phyloP scores from a whole-genome alignment of 768 basidiomycete species.

The Krasilnikovozyma curviuscula region DNA sequence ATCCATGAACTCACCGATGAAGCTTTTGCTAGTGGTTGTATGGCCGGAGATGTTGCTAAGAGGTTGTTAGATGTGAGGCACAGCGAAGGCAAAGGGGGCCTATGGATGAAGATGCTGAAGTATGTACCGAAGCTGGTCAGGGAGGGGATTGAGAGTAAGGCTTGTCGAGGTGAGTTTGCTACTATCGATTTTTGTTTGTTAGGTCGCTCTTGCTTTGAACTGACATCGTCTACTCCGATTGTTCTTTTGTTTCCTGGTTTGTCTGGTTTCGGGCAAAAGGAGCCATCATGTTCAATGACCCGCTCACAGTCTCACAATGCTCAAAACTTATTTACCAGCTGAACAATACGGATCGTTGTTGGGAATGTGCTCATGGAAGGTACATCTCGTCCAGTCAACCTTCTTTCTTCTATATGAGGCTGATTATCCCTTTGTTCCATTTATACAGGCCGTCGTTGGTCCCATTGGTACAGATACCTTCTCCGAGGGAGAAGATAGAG shows the following conservation, averaged over 20 bases:
- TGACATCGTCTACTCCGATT: neutral
- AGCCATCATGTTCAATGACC: slow-evolving; percentile 93
- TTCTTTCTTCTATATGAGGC: neutral
- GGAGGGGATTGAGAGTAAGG: too few species aligned
- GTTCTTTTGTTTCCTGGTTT: neutral
- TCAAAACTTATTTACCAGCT: slow-evolving; percentile 46
- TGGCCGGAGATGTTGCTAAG: neutral
- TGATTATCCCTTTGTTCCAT: too few species aligned
- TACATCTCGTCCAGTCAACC: neutral
- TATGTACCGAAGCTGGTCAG: slow-evolving; percentile 63
- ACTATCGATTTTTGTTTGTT: slow-evolving; percentile 9
- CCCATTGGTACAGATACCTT: too few species aligned
- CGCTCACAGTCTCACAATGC: slow-evolving; percentile 48
- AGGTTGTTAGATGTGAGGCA: neutral
- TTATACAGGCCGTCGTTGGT: too few species aligned
- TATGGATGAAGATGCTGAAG: slow-evolving; percentile 40
- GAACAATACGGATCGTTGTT: slow-evolving; percentile 57
- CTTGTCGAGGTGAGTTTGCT: slow-evolving; percentile 57
- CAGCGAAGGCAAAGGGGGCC: neutral
- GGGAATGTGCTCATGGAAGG: slow-evolving; percentile 83
- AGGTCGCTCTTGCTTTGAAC: too few species aligned
- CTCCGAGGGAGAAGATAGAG: too few species aligned
- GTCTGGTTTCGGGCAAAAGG: slow-evolving; percentile 33
- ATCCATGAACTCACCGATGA: too few species aligned
- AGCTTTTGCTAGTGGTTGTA: too few species aligned